Percentiles rank a stretch among this genome's conserved stretches.
These are phyloP conservation scores for Blastobotrys raffinosifermentans DNA, from an alignment of 1,139 yeast species.

Conservation along the genomic window DNA sequence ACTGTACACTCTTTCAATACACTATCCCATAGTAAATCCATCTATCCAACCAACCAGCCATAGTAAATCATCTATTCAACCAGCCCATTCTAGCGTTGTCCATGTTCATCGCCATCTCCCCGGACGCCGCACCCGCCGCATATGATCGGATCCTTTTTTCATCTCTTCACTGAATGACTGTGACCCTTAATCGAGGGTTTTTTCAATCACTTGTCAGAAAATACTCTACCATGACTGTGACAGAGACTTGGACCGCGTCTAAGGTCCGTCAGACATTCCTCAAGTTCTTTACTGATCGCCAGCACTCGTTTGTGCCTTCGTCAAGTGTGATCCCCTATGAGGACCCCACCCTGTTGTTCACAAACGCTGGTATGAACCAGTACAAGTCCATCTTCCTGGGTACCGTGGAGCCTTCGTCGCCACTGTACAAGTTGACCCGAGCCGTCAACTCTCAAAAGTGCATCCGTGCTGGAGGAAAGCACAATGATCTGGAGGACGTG, in stretches of 20 bases:
- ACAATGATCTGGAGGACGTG: conserved; percentile 96
- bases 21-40: no score
- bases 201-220: no score
- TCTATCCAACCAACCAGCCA: no score
- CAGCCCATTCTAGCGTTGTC: no score
- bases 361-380: conserved; percentile 99
- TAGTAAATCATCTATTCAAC: no score
- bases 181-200: no score
- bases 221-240: neutral
- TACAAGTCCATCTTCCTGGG: conserved; percentile 96
- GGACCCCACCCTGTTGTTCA: conserved; percentile 91
- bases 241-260: conserved; percentile 4
- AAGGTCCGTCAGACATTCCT: conserved; percentile 82
- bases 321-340: conserved; percentile 96
- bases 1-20: no score
- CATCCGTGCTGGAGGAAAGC: conserved; percentile 99
- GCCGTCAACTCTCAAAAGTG: conserved; percentile 96
- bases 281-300: conserved; percentile 61
- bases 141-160: no score
- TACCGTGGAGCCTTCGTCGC: conserved; percentile 91
- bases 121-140: no score
- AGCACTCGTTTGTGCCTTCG: conserved; percentile 80
- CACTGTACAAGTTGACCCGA: conserved; percentile 74
- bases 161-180: no score
- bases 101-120: no score